Percentiles rank a stretch among this genome's conserved stretches.
These are phyloP conservation scores for Penicillium freii DNA, from an alignment of 2,329 filamentous ascomycete genomes.

Conservation along the genomic window DNA sequence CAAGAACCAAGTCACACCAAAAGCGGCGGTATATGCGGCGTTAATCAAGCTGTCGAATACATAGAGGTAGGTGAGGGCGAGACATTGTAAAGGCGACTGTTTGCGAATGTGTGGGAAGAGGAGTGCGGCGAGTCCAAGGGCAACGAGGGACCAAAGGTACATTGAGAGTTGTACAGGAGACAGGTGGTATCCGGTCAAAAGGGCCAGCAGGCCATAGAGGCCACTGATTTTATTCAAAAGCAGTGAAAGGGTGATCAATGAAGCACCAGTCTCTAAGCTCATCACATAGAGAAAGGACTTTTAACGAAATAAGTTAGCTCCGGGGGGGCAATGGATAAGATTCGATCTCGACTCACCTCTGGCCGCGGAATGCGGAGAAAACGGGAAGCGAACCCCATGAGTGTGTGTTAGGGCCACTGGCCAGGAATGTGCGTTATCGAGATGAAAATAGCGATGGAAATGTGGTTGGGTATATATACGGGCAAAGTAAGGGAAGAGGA, in stretches of 20 bases:
- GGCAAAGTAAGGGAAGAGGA: constrained; percentile 11
- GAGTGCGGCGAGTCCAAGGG: constrained; percentile 65
- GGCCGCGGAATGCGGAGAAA: constrained; percentile 52
- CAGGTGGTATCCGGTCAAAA: constrained; percentile 81
- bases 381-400: constrained; percentile 43
- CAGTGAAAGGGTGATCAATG: constrained; percentile 77
- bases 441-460: constrained; percentile 8
- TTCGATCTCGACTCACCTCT: constrained; percentile 32
- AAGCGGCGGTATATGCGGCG: constrained; percentile 74
- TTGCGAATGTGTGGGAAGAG: constrained; percentile 78
- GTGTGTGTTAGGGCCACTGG: constrained; percentile 6
- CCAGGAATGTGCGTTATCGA: constrained; percentile 6
- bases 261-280: constrained; percentile 80
- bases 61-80: constrained; percentile 83
- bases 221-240: constrained; percentile 91
- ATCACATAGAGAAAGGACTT: constrained; percentile 84
- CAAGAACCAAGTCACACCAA: constrained; percentile 83
- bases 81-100: constrained; percentile 73
- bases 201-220: constrained; percentile 82
- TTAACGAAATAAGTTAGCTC: constrained; percentile 22
- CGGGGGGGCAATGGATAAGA: constrained; percentile 5
- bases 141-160: constrained; percentile 80
- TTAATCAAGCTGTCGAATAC: constrained; percentile 79
- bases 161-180: constrained; percentile 82
- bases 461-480: constrained; percentile 11